These are phyloP conservation scores for Grosmannia huntii DNA, from an alignment of 2,329 filamentous ascomycete species.

Conservation along the genomic window DNA sequence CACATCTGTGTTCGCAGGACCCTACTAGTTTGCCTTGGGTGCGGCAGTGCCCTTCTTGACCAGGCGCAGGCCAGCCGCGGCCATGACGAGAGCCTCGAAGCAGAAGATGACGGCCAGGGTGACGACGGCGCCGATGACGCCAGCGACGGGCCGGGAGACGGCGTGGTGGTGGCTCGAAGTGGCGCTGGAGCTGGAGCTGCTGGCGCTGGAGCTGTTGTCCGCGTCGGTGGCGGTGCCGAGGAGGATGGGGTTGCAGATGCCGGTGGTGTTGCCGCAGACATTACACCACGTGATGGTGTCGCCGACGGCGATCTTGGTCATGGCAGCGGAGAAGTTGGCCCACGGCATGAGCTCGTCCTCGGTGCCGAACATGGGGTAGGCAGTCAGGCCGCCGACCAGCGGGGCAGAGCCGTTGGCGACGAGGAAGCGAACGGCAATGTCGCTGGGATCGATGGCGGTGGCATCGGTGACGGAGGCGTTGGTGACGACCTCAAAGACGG, in stretches of 20 bases:
- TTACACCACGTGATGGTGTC: constrained; percentile 58
- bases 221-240: constrained; percentile 14
- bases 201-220: constrained; percentile 11
- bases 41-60: constrained; percentile 26
- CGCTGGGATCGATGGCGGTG: constrained; percentile 16
- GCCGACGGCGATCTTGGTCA: constrained; percentile 55
- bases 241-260: constrained; percentile 40
- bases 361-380: constrained; percentile 49
- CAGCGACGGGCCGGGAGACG: constrained; percentile 60
- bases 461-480: constrained; percentile 35
- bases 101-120: constrained; percentile 37
- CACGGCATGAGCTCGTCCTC: constrained; percentile 46
- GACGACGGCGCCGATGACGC: constrained; percentile 66
- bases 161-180: constrained; percentile 22
- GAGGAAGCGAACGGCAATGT: constrained; percentile 47
- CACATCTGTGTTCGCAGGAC: no score
- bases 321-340: constrained; percentile 50
- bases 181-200: constrained; percentile 11
- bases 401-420: constrained; percentile 47
- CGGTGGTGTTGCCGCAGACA: constrained; percentile 60
- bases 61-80: constrained; percentile 30
- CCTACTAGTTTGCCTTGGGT: constrained; percentile 6
- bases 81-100: constrained; percentile 29
- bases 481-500: constrained; percentile 63
- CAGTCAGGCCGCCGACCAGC: constrained; percentile 31